These are phyloP conservation scores for Cytidiella melzeri DNA, from an alignment of 768 basidiomycete species.

Conservation along the genomic window DNA sequence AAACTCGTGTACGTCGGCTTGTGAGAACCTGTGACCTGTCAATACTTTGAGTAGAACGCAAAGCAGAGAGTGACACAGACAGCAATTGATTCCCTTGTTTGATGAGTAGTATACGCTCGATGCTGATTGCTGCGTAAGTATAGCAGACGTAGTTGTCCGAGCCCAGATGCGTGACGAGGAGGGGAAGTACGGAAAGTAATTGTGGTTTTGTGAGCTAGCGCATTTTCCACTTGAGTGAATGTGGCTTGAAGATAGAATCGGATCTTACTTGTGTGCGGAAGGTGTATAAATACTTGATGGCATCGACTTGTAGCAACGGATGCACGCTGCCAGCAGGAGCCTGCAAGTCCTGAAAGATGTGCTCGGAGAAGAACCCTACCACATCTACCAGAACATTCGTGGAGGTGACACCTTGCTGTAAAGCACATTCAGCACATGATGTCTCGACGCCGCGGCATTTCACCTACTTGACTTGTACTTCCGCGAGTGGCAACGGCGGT, in stretches of 20 bases:
- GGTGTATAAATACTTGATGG: constrained; percentile 89
- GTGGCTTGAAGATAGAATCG: background rate
- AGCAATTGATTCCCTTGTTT: constrained; percentile 68
- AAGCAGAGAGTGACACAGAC: constrained; percentile 39
- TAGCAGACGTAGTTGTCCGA: constrained; percentile 89
- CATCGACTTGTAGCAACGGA: constrained; percentile 92
- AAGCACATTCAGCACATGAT: background rate
- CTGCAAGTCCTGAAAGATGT: constrained; percentile 83
- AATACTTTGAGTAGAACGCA: background rate
- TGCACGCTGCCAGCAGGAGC: constrained; percentile 64
- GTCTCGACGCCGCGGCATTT: background rate
- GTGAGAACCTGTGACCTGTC: constrained; percentile 58
- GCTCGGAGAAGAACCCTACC: constrained; percentile 90
- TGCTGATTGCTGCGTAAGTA: constrained; percentile 97
- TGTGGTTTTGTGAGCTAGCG: constrained; percentile 88
- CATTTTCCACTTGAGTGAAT: background rate
- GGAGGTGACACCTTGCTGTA: constrained; percentile 86
- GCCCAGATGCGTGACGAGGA: constrained; percentile 74
- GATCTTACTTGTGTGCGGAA: constrained; percentile 86
- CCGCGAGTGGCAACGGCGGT: constrained; percentile 92
- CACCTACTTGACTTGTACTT: constrained; percentile 70
- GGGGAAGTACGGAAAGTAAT: constrained; percentile 83
- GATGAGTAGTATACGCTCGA: constrained; percentile 91
- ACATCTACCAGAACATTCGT: constrained; percentile 90
- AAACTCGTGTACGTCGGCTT: constrained; percentile 80